phyloP scores from a whole-genome alignment of 106 monocot genomes.

The Narthecium ossifragum region DNA sequence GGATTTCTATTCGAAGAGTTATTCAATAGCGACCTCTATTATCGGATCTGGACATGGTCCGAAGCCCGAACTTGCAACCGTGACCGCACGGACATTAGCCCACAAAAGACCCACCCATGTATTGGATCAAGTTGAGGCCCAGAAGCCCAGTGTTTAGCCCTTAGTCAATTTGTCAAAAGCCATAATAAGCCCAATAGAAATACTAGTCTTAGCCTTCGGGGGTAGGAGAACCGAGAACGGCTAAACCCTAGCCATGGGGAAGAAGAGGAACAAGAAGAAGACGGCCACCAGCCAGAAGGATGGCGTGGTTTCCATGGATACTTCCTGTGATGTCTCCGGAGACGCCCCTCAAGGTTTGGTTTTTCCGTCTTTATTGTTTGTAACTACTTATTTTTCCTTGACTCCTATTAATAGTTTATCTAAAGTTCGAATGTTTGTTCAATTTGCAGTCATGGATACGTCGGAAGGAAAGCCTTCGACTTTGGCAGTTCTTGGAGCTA shows the following conservation, averaged over 20 bases:
- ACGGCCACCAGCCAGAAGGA: not conserved
- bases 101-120: too few species aligned
- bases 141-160: too few species aligned
- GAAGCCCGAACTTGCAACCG: too few species aligned
- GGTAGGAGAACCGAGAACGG: too few species aligned
- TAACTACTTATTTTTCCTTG: not conserved
- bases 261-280: conserved; percentile 10
- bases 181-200: too few species aligned
- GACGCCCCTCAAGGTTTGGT: not conserved
- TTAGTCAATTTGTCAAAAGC: too few species aligned
- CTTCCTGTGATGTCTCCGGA: not conserved
- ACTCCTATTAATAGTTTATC: not conserved
- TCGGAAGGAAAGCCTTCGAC: not conserved
- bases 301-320: not conserved
- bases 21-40: too few species aligned
- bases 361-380: not conserved
- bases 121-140: too few species aligned
- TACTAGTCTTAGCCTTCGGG: too few species aligned
- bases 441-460: conserved; percentile 6
- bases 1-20: too few species aligned
- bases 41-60: too few species aligned
- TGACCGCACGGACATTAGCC: too few species aligned
- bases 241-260: conserved; percentile 9
- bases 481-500: not conserved
- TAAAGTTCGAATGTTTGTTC: not conserved